phyloP scores from a whole-genome alignment of 2,329 filamentous ascomycete species.

The Zymoseptoria crescenta region DNA sequence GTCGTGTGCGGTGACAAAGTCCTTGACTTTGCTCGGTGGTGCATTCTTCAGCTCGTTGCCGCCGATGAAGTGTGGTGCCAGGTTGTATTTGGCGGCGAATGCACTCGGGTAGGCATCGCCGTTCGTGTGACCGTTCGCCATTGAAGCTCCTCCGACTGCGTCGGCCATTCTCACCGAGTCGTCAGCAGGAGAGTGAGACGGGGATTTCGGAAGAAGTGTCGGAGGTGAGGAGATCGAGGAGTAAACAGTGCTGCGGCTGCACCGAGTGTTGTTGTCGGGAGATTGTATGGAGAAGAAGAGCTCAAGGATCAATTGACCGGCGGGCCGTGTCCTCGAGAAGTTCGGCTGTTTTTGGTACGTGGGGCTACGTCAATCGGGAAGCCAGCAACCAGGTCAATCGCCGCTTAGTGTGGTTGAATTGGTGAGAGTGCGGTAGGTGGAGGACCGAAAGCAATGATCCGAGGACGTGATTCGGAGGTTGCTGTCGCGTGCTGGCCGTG shows the following conservation, averaged over 20 bases:
- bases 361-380: background rate
- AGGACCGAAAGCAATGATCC: background rate
- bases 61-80: constrained; percentile 92
- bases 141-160: constrained; percentile 34
- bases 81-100: constrained; percentile 71
- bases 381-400: background rate
- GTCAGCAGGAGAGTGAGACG: constrained; percentile 7
- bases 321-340: background rate
- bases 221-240: constrained; percentile 3
- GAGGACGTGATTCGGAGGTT: background rate
- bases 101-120: constrained; percentile 46
- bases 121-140: constrained; percentile 37
- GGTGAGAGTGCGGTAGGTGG: background rate
- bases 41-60: constrained; percentile 82
- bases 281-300: background rate
- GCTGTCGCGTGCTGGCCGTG: background rate
- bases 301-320: background rate
- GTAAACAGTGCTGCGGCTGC: constrained; percentile 2
- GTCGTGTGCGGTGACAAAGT: constrained; percentile 82
- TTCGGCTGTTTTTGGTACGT: background rate
- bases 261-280: background rate
- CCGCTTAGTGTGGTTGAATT: background rate
- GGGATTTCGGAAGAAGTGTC: constrained; percentile 9
- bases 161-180: constrained; percentile 33
- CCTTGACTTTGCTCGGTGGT: constrained; percentile 79